These are phyloP conservation scores for Immersiporthe knoxdaviesiana DNA, from an alignment of 2,329 filamentous ascomycete genomes.

Conservation along the genomic window DNA sequence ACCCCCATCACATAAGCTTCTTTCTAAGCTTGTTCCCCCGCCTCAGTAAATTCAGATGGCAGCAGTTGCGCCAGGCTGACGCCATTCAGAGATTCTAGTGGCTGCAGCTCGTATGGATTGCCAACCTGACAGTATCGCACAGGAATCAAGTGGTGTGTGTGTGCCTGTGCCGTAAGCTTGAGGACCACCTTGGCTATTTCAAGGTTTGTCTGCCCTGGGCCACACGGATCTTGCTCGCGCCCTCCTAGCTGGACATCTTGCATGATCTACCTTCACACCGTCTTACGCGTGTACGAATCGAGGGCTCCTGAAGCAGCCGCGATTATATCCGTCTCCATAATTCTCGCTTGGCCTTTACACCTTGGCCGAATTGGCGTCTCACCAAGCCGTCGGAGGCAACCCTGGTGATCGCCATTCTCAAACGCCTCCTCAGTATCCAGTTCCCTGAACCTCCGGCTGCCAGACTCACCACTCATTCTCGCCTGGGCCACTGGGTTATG, in stretches of 20 bases:
- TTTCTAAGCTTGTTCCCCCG: constrained; percentile 33
- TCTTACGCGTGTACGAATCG: constrained; percentile 10
- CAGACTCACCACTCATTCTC: not conserved
- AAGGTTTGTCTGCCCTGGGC: not conserved
- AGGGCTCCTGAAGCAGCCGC: constrained; percentile 9
- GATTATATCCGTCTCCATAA: constrained; percentile 6
- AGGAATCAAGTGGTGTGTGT: not conserved
- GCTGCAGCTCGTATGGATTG: not conserved
- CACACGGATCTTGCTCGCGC: not conserved
- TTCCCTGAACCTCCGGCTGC: constrained; percentile 10
- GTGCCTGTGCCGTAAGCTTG: not conserved
- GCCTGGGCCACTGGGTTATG: too few relatives aligned
- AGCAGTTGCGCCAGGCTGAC: not conserved
- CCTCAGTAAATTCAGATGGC: constrained; percentile 24
- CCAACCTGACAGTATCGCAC: not conserved
- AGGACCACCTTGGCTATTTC: not conserved
- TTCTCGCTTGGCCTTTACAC: not conserved
- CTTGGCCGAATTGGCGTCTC: not conserved
- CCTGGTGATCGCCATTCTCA: constrained; percentile 25
- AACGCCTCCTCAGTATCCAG: constrained; percentile 15
- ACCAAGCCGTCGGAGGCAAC: not conserved
- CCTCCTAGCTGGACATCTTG: constrained; percentile 5
- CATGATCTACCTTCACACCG: constrained; percentile 21
- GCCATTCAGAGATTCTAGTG: not conserved
- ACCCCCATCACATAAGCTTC: constrained; percentile 17